Percentiles rank a stretch among this genome's conserved stretches.
Conservation (phyloP, 352 stramenopile genomes). For the Globisporangium abappressorium region DNA sequence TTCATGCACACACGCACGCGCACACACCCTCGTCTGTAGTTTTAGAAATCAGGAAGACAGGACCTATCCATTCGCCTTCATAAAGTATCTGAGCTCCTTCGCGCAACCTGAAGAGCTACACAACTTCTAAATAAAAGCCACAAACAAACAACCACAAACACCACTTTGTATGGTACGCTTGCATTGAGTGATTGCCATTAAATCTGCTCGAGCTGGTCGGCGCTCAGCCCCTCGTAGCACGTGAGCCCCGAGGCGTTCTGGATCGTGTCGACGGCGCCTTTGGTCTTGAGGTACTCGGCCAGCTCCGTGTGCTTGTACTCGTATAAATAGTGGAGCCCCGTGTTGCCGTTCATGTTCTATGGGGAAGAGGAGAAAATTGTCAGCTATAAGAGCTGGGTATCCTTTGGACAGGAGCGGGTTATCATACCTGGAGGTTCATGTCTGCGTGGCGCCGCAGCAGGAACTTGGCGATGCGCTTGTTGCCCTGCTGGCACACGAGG, state of each 20-base stretch:
- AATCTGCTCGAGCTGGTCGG: slow-evolving; percentile 36
- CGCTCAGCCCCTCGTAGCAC: slow-evolving; percentile 92
- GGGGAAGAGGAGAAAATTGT: neutral
- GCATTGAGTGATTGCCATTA: neutral
- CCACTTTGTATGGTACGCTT: neutral
- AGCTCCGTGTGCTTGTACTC: slow-evolving; percentile 91
- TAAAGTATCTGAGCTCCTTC: slow-evolving; percentile 2
- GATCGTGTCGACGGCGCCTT: slow-evolving; percentile 92
- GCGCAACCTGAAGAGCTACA: neutral
- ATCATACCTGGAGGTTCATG: slow-evolving; percentile 85
- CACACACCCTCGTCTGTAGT: slow-evolving; percentile 16
- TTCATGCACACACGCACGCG: neutral
- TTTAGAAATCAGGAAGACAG: slow-evolving; percentile 12
- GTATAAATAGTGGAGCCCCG: slow-evolving; percentile 94
- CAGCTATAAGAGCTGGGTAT: neutral
- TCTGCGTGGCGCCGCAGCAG: slow-evolving; percentile 90
- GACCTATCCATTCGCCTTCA: slow-evolving; percentile 5
- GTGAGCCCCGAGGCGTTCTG: slow-evolving; percentile 90
- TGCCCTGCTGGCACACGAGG: slow-evolving; percentile 92
- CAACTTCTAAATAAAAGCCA: slow-evolving; percentile 4
- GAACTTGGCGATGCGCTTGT: slow-evolving; percentile 95
- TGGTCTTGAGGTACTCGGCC: slow-evolving; percentile 92
- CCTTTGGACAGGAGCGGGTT: neutral
- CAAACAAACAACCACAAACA: neutral
- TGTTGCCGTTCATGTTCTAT: slow-evolving; percentile 95